Conservation (phyloP, 305 asterid species). For the Fraxinus paxiana region DNA sequence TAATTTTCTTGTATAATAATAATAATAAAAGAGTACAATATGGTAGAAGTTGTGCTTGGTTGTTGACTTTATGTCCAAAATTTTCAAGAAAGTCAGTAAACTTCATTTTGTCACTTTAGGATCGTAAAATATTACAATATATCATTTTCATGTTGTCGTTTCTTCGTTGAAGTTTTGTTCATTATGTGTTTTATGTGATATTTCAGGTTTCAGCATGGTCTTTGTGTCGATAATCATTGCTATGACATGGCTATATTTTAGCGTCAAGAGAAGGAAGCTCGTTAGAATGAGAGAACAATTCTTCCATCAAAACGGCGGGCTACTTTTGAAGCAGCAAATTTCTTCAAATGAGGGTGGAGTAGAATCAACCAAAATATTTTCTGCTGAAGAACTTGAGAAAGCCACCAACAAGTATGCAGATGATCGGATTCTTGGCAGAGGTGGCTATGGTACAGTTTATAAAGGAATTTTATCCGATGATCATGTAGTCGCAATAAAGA, state of each 20-base stretch:
- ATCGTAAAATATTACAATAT: neutral
- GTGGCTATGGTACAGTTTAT: conserved; percentile 59
- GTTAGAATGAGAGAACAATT: conserved; percentile 30
- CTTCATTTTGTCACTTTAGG: neutral
- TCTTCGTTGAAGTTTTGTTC: neutral
- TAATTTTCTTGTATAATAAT: too few relatives aligned
- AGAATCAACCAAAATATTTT: conserved; percentile 36
- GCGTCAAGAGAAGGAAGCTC: conserved; percentile 27
- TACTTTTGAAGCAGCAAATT: conserved; percentile 26
- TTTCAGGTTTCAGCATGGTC: conserved; percentile 30
- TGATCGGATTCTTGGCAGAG: conserved; percentile 44
- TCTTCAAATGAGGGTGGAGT: conserved; percentile 24
- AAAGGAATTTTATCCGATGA: conserved; percentile 46
- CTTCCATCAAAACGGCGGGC: conserved; percentile 39
- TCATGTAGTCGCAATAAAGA: conserved; percentile 46
- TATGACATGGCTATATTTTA: conserved; percentile 28
- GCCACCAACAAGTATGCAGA: conserved; percentile 50
- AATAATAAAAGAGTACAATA: neutral
- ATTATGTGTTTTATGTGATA: neutral
- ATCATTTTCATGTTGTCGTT: neutral
- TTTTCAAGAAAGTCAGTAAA: neutral
- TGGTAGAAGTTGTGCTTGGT: neutral
- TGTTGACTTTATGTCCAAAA: neutral
- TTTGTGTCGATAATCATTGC: conserved; percentile 26
- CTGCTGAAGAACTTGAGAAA: conserved; percentile 38